Evolutionary conservation across 805 yeast genomes (phyloP).

Genomic region (Candida gorgasii): DNA sequence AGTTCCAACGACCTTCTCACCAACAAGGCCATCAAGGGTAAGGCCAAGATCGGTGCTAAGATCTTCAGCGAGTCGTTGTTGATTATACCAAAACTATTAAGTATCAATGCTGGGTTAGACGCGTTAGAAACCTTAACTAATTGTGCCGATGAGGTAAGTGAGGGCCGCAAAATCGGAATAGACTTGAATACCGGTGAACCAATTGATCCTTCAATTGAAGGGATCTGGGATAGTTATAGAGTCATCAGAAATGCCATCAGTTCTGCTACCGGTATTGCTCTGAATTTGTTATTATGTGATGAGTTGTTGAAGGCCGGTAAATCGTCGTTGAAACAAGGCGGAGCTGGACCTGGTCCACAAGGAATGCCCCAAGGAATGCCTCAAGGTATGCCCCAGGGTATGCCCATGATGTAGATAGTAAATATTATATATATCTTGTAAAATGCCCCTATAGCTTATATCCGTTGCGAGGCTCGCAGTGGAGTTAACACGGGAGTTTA

Average conservation of each 20-base stretch:
- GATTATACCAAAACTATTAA: slow-evolving; percentile 89
- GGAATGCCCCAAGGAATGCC: slow-evolving; percentile 14
- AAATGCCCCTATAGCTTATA: background rate
- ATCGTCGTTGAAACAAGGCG: slow-evolving; percentile 76
- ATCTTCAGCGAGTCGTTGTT: slow-evolving; percentile 93
- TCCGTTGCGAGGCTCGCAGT: background rate
- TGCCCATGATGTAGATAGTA: slow-evolving; percentile 9
- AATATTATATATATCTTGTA: background rate
- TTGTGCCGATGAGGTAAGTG: slow-evolving; percentile 85
- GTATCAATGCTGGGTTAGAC: slow-evolving; percentile 91
- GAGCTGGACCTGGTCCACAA: slow-evolving; percentile 18
- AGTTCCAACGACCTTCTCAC: slow-evolving; percentile 66
- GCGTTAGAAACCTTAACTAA: slow-evolving; percentile 83
- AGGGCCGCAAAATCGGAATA: slow-evolving; percentile 84
- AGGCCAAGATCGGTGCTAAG: slow-evolving; percentile 83
- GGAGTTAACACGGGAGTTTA: slow-evolving; percentile 1
- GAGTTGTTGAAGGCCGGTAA: slow-evolving; percentile 96
- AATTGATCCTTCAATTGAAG: slow-evolving; percentile 90
- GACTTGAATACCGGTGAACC: slow-evolving; percentile 92
- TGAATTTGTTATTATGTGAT: slow-evolving; percentile 89
- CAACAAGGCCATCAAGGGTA: slow-evolving; percentile 67
- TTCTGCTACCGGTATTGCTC: slow-evolving; percentile 92
- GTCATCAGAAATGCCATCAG: slow-evolving; percentile 91
- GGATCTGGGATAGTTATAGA: slow-evolving; percentile 95
- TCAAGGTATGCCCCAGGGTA: slow-evolving; percentile 12